Conservation (phyloP, 306 rosid genomes). For the Senna siamea region DNA sequence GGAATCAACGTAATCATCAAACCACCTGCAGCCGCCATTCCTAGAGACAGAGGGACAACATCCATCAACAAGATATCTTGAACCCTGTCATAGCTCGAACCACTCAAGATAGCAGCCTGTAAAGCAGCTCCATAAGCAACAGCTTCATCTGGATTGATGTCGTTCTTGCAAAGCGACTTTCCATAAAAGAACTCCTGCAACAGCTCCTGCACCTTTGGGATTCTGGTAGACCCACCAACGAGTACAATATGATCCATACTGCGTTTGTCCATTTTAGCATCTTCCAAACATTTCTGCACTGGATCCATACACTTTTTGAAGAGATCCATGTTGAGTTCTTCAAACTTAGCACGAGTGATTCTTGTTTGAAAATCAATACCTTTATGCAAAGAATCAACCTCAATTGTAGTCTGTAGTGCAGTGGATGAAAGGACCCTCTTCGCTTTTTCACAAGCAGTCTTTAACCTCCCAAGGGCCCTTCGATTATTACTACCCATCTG, state of each 20-base stretch:
- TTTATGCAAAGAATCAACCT: conserved; percentile 62
- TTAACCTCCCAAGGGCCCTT: conserved; percentile 63
- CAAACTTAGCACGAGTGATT: conserved; percentile 70
- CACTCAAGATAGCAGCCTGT: conserved; percentile 71
- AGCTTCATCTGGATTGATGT: conserved; percentile 77
- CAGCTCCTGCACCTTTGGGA: conserved; percentile 71
- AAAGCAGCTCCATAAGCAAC: conserved; percentile 82
- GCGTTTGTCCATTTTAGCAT: too few relatives aligned
- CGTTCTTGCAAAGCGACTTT: conserved; percentile 76
- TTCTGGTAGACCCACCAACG: conserved; percentile 78
- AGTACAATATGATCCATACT: conserved; percentile 61
- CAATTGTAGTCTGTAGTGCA: conserved; percentile 79
- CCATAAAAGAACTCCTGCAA: conserved; percentile 77
- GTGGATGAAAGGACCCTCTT: conserved; percentile 76
- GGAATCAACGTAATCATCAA: conserved; percentile 69
- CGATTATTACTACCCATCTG: conserved; percentile 59
- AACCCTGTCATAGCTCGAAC: conserved; percentile 70
- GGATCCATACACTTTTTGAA: too few relatives aligned
- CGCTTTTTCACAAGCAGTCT: conserved; percentile 72
- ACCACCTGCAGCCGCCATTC: conserved; percentile 64
- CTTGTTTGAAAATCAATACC: conserved; percentile 70
- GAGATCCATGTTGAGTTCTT: conserved; percentile 81
- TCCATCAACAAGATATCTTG: conserved; percentile 69
- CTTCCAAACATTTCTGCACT: conserved; percentile 69
- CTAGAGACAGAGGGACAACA: conserved; percentile 66